Base-by-base conservation (phyloP, 371 early-diverging fungal species). In the Mortierella polycephala region DNA sequence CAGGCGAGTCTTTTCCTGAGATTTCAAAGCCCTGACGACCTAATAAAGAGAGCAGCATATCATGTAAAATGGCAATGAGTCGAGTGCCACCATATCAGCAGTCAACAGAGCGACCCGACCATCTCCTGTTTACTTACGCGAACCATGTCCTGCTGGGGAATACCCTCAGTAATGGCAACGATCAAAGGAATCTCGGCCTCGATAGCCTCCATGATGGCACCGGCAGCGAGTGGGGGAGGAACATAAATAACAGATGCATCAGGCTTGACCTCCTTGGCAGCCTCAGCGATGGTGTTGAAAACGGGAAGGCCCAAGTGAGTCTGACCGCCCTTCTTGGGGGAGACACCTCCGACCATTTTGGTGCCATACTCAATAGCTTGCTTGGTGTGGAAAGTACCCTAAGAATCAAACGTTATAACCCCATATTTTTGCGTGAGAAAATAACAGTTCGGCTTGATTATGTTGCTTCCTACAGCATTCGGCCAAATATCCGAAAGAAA, bases 131-230 rank as follows among this genome's bases (percentile, higher is more conserved):
- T 39, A 81, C 81, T 58, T 85, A 91, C 90, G 77, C 89, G 89
- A 76, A 98, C 97, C 99, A 99, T 99, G 85, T 99, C 99, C 81
- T 98, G 96, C 86, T 98, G 98, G 47, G 99, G 99, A 82, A 99
- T 98, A 67, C 99, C 99, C 87, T 99, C 99, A 66, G 99, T 99
- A 73, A 99, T 98, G 74, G 94, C 91, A 50, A 99, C 99, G 60
- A 98, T 91, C 44, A 99, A 87, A 23, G 98, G 98, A 58, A 99
- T 84, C 87, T 99, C 99, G 73, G 93, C 95, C 81, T 98, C 97
- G 70, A 99, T 92, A 40, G 99, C 98, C 75, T 99, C 99, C 70
- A 99, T 85, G 80, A 99, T 96, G 61, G 99, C 99, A 49, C 90
- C 92, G 50, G 96, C 97, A 41, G 98, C 98, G 67, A 91, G 92